A percentile compares a stretch with the other conserved stretches of the same genome.
Conservation (phyloP, 2,329 filamentous ascomycete species). For the Xylariaceae sp. region DNA sequence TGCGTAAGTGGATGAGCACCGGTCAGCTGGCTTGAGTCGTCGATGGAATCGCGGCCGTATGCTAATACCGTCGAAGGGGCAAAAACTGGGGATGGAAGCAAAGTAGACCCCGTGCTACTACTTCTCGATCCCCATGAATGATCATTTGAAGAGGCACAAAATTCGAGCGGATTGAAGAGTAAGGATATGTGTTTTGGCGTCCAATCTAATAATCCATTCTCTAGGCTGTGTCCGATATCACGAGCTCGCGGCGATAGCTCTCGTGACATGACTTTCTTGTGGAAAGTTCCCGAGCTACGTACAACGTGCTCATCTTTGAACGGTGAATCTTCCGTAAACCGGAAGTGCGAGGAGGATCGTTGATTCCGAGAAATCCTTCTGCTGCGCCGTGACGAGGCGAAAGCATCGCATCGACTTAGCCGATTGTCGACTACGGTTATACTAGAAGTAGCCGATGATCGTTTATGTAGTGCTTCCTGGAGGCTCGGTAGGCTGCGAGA, state of each 20-base stretch:
- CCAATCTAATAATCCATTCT: conserved; percentile 26
- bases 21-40: conserved; percentile 1
- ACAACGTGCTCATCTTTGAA: conserved; percentile 17
- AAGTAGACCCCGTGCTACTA: conserved; percentile 13
- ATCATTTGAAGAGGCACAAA: conserved; percentile 18
- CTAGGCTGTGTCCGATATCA: neutral
- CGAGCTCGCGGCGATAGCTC: conserved; percentile 5
- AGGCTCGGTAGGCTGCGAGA: conserved; percentile 26
- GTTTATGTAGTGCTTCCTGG: conserved; percentile 19
- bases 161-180: conserved; percentile 26
- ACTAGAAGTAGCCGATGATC: conserved; percentile 25
- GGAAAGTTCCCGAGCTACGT: conserved; percentile 2
- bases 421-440: conserved; percentile 17
- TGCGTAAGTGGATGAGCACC: conserved; percentile 1
- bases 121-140: conserved; percentile 4
- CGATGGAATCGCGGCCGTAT: conserved; percentile 1
- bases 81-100: conserved; percentile 24
- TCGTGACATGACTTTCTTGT: neutral
- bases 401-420: conserved; percentile 14
- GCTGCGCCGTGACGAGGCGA: conserved; percentile 8
- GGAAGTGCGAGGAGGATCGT: conserved; percentile 22
- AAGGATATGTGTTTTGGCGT: conserved; percentile 28
- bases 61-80: conserved; percentile 13
- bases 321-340: conserved; percentile 28
- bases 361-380: conserved; percentile 5